phyloP scores from a whole-genome alignment of 345 rosid species.

The Mallotus nudiflorus region DNA sequence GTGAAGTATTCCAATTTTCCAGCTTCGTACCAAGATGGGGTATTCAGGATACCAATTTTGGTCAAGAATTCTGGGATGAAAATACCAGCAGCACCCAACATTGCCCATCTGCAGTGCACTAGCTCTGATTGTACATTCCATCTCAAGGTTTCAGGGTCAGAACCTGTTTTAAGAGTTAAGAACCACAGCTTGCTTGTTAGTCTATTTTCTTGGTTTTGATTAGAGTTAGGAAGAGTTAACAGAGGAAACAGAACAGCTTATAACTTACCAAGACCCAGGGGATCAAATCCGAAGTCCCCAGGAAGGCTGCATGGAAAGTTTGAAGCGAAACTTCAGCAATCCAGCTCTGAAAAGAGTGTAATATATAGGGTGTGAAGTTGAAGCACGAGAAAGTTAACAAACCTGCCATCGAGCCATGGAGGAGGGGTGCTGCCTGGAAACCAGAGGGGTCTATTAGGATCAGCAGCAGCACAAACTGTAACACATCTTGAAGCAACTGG shows the following conservation, averaged over 20 bases:
- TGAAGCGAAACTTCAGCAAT: conserved; percentile 4
- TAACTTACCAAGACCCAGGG: conserved; percentile 85
- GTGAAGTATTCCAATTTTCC: conserved; percentile 79
- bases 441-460: conserved; percentile 92
- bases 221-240: background rate
- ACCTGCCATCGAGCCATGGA: conserved; percentile 95
- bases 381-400: background rate
- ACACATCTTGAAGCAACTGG: conserved; percentile 37
- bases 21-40: conserved; percentile 94
- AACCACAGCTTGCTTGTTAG: no score
- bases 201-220: no score
- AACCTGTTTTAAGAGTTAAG: conserved; percentile 43
- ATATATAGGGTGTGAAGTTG: background rate
- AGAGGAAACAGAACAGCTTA: background rate
- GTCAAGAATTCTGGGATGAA: conserved; percentile 95
- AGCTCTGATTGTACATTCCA: conserved; percentile 90
- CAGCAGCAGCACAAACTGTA: conserved; percentile 61
- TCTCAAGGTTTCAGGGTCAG: conserved; percentile 85
- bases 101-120: conserved; percentile 97
- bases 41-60: conserved; percentile 80
- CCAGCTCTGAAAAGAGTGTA: background rate
- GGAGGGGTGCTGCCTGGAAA: conserved; percentile 99
- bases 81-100: conserved; percentile 97
- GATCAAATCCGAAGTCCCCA: conserved; percentile 96
- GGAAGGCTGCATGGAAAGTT: conserved; percentile 64